Percentiles rank a stretch among this genome's conserved stretches.
phyloP scores from a whole-genome alignment of 345 rosid genomes.

The Erucastrum elatum region DNA sequence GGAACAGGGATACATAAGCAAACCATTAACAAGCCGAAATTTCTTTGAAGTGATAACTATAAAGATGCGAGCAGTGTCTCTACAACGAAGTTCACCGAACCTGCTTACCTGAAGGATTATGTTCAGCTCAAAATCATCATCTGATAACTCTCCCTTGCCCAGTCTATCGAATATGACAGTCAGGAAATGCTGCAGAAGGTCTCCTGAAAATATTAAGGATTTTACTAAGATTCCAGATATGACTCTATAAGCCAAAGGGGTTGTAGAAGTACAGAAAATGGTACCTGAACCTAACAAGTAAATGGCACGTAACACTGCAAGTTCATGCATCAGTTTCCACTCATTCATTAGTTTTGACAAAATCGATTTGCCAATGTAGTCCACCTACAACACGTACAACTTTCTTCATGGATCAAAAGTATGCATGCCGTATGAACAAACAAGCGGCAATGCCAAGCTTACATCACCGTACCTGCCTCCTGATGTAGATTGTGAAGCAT shows the following conservation, averaged over 20 bases:
- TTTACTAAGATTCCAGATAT: conserved; percentile 13
- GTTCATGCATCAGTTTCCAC: conserved; percentile 96
- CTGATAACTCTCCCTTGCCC: conserved; percentile 87
- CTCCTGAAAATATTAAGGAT: conserved; percentile 56
- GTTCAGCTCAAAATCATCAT: conserved; percentile 94
- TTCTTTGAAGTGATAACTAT: not conserved
- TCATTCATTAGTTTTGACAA: conserved; percentile 85
- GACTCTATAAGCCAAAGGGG: conserved; percentile 12
- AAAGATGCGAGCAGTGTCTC: conserved; percentile 1
- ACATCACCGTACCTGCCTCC: conserved; percentile 66
- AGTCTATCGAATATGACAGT: conserved; percentile 73
- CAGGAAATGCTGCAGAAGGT: conserved; percentile 91
- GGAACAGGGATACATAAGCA: conserved; percentile 16
- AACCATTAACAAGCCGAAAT: not conserved
- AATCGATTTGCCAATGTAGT: conserved; percentile 68
- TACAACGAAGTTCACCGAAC: conserved; percentile 12
- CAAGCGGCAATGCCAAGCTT: conserved; percentile 14
- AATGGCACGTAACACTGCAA: conserved; percentile 87
- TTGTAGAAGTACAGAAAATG: conserved; percentile 25
- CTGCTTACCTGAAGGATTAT: conserved; percentile 73
- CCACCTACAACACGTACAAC: conserved; percentile 55
- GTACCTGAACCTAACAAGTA: conserved; percentile 97
- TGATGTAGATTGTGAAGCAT: conserved; percentile 67
- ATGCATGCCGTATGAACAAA: conserved; percentile 12
- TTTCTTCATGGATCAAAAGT: conserved; percentile 23